phyloP scores from a whole-genome alignment of 805 yeast genomes.

The Suhomyces pyralidae region DNA sequence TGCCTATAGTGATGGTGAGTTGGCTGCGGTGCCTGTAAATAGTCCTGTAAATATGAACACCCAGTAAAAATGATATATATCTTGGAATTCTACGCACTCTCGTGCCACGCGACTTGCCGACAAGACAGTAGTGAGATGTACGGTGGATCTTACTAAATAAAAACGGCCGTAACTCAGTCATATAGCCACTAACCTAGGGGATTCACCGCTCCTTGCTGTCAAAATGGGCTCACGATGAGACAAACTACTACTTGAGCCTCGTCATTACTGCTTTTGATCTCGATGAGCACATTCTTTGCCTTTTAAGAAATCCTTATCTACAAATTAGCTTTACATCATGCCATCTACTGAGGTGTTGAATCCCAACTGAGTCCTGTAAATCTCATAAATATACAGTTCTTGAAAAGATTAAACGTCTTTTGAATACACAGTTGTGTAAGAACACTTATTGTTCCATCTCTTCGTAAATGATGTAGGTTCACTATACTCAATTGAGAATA shows the following conservation, averaged over 20 bases:
- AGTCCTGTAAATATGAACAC: slow-evolving; percentile 2
- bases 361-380: too few relatives aligned
- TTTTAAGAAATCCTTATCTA: neutral
- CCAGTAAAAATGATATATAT: too few relatives aligned
- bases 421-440: too few relatives aligned
- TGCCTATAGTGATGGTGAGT: slow-evolving; percentile 39
- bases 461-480: too few relatives aligned
- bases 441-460: too few relatives aligned
- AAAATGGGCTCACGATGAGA: neutral
- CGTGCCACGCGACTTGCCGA: neutral
- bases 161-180: neutral
- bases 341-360: neutral
- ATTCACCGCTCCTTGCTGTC: neutral
- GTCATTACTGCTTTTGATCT: neutral
- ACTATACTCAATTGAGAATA: neutral
- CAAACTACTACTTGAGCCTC: neutral
- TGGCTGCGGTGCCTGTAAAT: slow-evolving; percentile 34
- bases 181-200: neutral
- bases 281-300: neutral
- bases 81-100: too few relatives aligned
- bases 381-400: too few relatives aligned
- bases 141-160: neutral
- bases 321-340: neutral
- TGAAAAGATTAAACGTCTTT: too few relatives aligned
- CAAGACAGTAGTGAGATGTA: too few relatives aligned